Evolutionary conservation across 2,329 filamentous ascomycete genomes (phyloP).

Genomic region (Periglandula ipomoeae): DNA sequence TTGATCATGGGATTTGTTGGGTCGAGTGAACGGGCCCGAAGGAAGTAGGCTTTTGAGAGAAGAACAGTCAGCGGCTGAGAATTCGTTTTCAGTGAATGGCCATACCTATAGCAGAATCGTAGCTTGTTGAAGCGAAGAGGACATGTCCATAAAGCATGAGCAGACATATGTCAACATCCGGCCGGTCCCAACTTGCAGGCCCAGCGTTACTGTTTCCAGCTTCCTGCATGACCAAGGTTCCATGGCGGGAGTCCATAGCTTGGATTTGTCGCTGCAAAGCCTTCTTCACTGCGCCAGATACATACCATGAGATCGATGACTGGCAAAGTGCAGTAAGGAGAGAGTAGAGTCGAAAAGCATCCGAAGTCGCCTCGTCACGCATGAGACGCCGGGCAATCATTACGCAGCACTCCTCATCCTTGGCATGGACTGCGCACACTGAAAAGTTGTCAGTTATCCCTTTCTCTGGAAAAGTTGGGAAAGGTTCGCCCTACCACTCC

Average conservation of each 20-base stretch:
- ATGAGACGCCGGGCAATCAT: constrained; percentile 75
- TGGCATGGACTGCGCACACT: constrained; percentile 74
- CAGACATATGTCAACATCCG: constrained; percentile 63
- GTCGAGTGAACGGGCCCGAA: constrained; percentile 65
- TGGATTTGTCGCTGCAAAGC: constrained; percentile 89
- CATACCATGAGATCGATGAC: constrained; percentile 66
- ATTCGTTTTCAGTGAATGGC: neutral
- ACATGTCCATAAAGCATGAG: constrained; percentile 88
- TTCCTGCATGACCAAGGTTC: constrained; percentile 25
- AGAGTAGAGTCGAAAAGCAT: constrained; percentile 76
- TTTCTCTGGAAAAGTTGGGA: neutral
- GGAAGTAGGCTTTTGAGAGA: constrained; percentile 59
- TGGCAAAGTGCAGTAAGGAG: constrained; percentile 69
- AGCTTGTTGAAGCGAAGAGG: constrained; percentile 73
- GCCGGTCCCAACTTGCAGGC: neutral
- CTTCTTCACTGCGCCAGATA: constrained; percentile 76
- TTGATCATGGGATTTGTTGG: constrained; percentile 70
- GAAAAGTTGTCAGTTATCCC: constrained; percentile 6
- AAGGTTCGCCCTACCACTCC: constrained; percentile 49
- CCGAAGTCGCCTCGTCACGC: constrained; percentile 70
- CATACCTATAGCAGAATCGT: constrained; percentile 67
- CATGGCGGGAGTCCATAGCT: constrained; percentile 62
- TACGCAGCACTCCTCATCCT: constrained; percentile 68
- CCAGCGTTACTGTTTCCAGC: constrained; percentile 13
- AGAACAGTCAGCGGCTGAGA: constrained; percentile 2